Evolutionary conservation across 2,329 filamentous ascomycete genomes (phyloP).

Genomic region (Fusarium verrucosum): DNA sequence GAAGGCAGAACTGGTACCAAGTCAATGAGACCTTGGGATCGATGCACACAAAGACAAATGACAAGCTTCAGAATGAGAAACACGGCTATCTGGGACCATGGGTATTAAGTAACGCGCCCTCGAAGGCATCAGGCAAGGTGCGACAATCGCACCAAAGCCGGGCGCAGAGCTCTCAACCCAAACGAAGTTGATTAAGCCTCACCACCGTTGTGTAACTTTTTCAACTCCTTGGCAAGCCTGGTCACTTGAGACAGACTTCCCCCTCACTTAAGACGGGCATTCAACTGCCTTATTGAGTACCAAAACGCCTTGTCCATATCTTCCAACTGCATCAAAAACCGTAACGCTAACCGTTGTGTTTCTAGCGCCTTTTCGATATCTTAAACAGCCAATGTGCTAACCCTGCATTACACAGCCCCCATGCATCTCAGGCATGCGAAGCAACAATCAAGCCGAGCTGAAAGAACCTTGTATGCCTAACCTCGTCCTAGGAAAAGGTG

Average conservation of each 20-base stretch:
- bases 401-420: conserved; percentile 41
- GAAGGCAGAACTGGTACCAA: conserved; percentile 13
- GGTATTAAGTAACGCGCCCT: conserved; percentile 41
- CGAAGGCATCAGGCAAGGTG: conserved; percentile 6
- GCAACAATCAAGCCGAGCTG: conserved; percentile 36
- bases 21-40: background rate
- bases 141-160: conserved; percentile 32
- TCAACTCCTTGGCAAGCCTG: background rate
- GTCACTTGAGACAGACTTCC: conserved; percentile 26
- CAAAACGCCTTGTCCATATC: conserved; percentile 35
- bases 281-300: conserved; percentile 24
- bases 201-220: conserved; percentile 31
- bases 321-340: conserved; percentile 15
- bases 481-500: conserved; percentile 14
- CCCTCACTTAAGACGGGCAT: conserved; percentile 8
- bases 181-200: conserved; percentile 17
- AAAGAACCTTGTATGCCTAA: conserved; percentile 14
- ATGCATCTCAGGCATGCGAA: conserved; percentile 9
- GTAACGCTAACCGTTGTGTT: conserved; percentile 15
- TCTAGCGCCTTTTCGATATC: conserved; percentile 28
- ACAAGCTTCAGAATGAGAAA: background rate
- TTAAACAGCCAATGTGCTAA: conserved; percentile 19
- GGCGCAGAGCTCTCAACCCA: conserved; percentile 31
- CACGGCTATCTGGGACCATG: conserved; percentile 20
- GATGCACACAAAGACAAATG: conserved; percentile 3